Evolutionary conservation across 352 stramenopile species (phyloP), one percentile per base, ranked within the genome.

Genomic region (Phytophthora sp.): DNA sequence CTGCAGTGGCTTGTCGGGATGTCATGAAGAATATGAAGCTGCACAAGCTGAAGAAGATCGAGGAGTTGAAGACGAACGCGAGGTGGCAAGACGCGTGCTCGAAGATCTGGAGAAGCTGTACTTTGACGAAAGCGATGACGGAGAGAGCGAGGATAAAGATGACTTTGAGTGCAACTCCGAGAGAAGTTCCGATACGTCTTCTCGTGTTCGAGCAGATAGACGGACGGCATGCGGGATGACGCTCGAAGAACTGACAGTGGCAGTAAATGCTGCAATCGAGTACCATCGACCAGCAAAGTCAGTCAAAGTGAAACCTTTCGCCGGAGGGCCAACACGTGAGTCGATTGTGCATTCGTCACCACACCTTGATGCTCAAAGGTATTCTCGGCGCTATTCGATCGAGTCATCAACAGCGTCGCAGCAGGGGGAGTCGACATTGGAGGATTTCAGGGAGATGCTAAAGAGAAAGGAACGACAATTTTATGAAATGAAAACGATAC

Each of bases 231-330:
- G 44, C 23, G 62, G 60, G 8, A 72, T 84, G 37, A 78, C 58
- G 13, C 55, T 88, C 3, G 69, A 87, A 26, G 81, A 90, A 61
- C 66, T 88, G 34, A 67, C 62, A 2, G 46, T 90, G 21, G 79
- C 77, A 20, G 43, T 90, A 27, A 81, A 88, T 24, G 78, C 76
- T 30, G 77, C 81, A 10, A 90, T 90, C 27, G 65, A 79, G 10
- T 79, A 79, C 6, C 72, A 87, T 56, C 56, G 48, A 10, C 61
- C 64, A 10, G 17, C 55, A 24, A 54, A 59, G 18, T 2, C 2
- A 10, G 37, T 1, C 10, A 48, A 13, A 31, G 35, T 18, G 1
- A 20, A 45, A 46, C 8, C n/a, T n/a, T n/a, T n/a, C n/a, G n/a
- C n/a, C n/a, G n/a, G n/a, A n/a, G n/a, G n/a, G n/a, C n/a, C n/a